Base-by-base conservation (phyloP, 495 filamentous ascomycete species). In the Emericellopsis terricola region DNA sequence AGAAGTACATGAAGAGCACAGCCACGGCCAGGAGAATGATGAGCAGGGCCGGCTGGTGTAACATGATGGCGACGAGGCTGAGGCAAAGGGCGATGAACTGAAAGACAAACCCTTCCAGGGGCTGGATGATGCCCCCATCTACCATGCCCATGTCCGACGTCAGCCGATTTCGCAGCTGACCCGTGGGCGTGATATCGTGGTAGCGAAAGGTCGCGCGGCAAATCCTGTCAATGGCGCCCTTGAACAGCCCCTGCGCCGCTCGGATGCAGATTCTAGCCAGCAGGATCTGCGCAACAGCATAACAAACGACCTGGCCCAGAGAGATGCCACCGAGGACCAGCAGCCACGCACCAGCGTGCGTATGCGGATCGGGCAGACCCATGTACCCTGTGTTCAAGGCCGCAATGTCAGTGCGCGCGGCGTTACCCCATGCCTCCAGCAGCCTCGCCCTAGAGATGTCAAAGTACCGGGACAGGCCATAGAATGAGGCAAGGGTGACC, bases 81-180 rank as follows among this genome's bases (percentile, higher is more conserved):
- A 76, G 67, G 1, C 78, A 37, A 78, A 81, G 85, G 4, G 66
- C 64, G 19, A 87, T 69, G 8, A 62, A 55, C 29, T 65, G 59
- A 45, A 72, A 78, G 1, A 70, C 70, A 15, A 83, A 70, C 3
- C 56, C 49, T 38, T 76, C 68, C 39, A 87, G 73, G 40, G 78
- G 71, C 15, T 58, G 48, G 36, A 73, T 77, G 44, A 87, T 80
- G 33, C 76, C 73, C 0, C 81, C 81, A 49, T 92, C 83, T 7
- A 87, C 57, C 11, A 77, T 81, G 9, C 76, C 76, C 51, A 89
- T 87, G 46, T 92, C 83, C 2, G 76, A 78, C 0, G 80, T 87
- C 36, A 92, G 55, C 13, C 83, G 68, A 48, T 92, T 92, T 81
- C 87, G 86, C 42, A 92, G 56, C 15, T 81, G 67, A 0, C 82